phyloP scores from a whole-genome alignment of 495 filamentous ascomycete species.

The Xylaria flabelliformis region DNA sequence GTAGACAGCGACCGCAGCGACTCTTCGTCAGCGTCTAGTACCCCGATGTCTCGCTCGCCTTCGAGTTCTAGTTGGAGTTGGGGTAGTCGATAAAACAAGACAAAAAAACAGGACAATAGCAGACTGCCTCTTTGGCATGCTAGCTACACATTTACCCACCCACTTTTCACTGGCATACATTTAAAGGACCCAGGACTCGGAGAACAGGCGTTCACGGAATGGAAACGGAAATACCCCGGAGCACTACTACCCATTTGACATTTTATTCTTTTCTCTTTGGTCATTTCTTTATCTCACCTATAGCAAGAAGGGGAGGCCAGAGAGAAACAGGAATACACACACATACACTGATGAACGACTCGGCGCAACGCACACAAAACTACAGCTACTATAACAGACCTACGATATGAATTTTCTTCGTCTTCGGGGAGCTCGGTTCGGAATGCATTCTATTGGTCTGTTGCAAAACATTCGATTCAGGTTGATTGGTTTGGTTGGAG shows the following conservation, averaged over 20 bases:
- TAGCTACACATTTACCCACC: conserved; percentile 27
- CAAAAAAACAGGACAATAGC: neutral
- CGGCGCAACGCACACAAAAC: neutral
- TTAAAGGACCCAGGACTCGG: conserved; percentile 15
- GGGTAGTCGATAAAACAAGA: conserved; percentile 30
- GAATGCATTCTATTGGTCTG: neutral
- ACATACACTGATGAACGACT: neutral
- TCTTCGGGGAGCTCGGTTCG: neutral
- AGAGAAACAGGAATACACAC: neutral
- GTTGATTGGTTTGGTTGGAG: neutral
- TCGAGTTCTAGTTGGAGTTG: conserved; percentile 38
- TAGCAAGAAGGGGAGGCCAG: neutral
- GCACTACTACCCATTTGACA: conserved; percentile 9
- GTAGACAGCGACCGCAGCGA: conserved; percentile 52
- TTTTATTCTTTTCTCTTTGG: neutral
- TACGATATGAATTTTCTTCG: neutral
- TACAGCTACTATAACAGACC: neutral
- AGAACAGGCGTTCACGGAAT: conserved; percentile 18
- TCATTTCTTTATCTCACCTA: neutral
- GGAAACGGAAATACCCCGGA: conserved; percentile 26
- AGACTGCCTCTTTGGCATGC: conserved; percentile 8
- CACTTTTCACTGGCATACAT: neutral
- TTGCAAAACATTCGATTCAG: neutral
- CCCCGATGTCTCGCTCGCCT: conserved; percentile 25
- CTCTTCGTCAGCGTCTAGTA: conserved; percentile 24